Evolutionary conservation across 768 basidiomycete genomes (phyloP).

Genomic region (Cystobasidium tubakii): DNA sequence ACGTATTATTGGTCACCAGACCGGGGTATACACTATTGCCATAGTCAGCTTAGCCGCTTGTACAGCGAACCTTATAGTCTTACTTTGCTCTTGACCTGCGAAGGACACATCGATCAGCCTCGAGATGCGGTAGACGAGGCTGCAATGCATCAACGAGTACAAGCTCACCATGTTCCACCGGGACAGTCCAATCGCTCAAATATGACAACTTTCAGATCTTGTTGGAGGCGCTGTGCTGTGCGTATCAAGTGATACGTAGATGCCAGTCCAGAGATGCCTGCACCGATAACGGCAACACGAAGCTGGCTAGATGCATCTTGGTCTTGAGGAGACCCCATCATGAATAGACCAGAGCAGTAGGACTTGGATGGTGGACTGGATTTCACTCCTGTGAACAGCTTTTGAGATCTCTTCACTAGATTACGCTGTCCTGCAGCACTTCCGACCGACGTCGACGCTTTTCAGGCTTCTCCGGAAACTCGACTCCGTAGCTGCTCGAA

Average conservation of each 20-base stretch:
- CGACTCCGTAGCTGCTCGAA: background rate
- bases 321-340: background rate
- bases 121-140: background rate
- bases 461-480: background rate
- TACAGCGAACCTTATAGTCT: background rate
- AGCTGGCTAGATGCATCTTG: background rate
- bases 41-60: background rate
- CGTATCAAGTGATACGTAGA: slow-evolving; percentile 1
- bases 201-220: background rate
- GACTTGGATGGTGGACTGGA: no score
- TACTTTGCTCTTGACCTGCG: slow-evolving; percentile 12
- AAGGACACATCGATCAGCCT: background rate
- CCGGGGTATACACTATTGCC: slow-evolving; percentile 14
- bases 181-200: slow-evolving; percentile 17
- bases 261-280: slow-evolving; percentile 16
- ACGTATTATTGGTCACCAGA: slow-evolving; percentile 32
- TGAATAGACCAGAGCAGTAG: no score
- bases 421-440: no score
- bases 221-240: slow-evolving; percentile 13
- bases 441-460: no score
- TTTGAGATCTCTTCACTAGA: no score
- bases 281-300: slow-evolving; percentile 27
- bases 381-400: no score
- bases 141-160: background rate
- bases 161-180: slow-evolving; percentile 25